phyloP scores from a whole-genome alignment of 345 rosid species.

The Ceriops decandra region DNA sequence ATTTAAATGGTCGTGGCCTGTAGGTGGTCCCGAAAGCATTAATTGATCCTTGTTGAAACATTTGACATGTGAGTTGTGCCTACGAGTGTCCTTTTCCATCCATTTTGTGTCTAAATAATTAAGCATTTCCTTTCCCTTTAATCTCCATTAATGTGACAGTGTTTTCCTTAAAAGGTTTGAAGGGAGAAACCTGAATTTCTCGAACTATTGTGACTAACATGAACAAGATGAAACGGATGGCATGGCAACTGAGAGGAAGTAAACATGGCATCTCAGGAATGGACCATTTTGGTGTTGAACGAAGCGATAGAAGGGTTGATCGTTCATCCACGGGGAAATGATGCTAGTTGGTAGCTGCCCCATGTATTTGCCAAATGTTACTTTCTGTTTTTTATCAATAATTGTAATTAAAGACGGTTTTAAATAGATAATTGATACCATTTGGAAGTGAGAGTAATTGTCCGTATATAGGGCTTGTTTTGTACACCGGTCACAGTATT shows the following conservation, averaged over 20 bases:
- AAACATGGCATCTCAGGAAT: background rate
- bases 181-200: no score
- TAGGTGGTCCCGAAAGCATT: no score
- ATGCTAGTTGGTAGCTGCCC: conserved; percentile 8
- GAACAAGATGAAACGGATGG: no score
- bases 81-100: no score
- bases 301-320: conserved; percentile 15
- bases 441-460: background rate
- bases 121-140: no score
- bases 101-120: no score
- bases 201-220: no score
- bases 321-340: conserved; percentile 18
- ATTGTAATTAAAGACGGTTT: conserved; percentile 8
- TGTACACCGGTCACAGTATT: background rate
- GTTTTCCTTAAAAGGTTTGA: no score
- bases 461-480: background rate
- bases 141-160: no score
- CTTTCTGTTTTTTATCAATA: background rate
- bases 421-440: conserved; percentile 1
- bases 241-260: background rate
- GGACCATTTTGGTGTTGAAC: conserved; percentile 1
- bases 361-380: conserved; percentile 5
- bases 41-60: no score
- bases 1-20: no score
- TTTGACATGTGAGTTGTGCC: no score